Percentiles rank a stretch among this genome's conserved stretches.
These are phyloP conservation scores for Pulveroboletus sp. DNA, from an alignment of 768 basidiomycete genomes.

Conservation along the genomic window DNA sequence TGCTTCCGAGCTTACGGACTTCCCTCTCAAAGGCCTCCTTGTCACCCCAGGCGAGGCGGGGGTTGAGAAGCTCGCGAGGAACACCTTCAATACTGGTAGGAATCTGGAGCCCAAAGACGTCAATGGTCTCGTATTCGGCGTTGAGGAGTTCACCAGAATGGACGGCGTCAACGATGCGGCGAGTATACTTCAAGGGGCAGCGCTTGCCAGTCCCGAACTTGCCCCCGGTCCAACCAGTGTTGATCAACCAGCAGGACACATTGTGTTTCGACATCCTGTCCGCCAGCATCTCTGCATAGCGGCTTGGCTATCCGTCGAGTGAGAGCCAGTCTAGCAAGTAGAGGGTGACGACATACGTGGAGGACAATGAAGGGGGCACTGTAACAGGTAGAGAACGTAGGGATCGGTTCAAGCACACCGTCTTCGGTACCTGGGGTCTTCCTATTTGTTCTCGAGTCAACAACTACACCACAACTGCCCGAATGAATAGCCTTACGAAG, in stretches of 20 bases:
- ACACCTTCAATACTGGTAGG: slow-evolving; percentile 83
- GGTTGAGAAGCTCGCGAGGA: slow-evolving; percentile 88
- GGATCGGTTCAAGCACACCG: slow-evolving; percentile 95
- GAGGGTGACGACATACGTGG: slow-evolving; percentile 49
- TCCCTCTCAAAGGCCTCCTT: slow-evolving; percentile 88
- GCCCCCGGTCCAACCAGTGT: slow-evolving; percentile 96
- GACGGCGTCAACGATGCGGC: slow-evolving; percentile 94
- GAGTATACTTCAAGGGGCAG: slow-evolving; percentile 94
- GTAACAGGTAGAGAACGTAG: slow-evolving; percentile 99
- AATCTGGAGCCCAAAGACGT: slow-evolving; percentile 77
- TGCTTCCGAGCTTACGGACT: slow-evolving; percentile 79
- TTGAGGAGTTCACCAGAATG: slow-evolving; percentile 88
- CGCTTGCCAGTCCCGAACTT: slow-evolving; percentile 91
- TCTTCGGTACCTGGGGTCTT: slow-evolving; percentile 99
- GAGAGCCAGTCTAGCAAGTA: slow-evolving; percentile 2
- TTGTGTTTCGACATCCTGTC: slow-evolving; percentile 86
- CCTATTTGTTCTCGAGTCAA: slow-evolving; percentile 34
- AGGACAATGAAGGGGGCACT: slow-evolving; percentile 99
- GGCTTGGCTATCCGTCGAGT: slow-evolving; percentile 56
- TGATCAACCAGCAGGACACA: slow-evolving; percentile 97
- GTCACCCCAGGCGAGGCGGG: slow-evolving; percentile 79
- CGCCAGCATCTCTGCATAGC: slow-evolving; percentile 96
- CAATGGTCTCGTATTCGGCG: slow-evolving; percentile 82
- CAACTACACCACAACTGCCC: background rate
- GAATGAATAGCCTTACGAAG: slow-evolving; percentile 52